Conservation (phyloP, 805 yeast genomes). For the Kodamaea nitidulidarum region DNA sequence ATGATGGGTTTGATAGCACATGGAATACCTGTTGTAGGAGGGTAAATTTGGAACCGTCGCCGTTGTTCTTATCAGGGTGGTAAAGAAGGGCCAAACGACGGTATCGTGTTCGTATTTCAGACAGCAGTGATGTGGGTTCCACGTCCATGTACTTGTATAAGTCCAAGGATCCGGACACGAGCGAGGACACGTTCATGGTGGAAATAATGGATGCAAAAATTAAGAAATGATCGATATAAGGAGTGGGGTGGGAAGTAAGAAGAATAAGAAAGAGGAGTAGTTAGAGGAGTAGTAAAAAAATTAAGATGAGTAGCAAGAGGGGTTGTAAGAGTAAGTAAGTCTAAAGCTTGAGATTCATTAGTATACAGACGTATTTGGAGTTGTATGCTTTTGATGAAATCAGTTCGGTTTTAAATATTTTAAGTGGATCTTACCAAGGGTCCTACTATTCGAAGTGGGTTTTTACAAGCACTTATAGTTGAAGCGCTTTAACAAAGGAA, state of each 20-base stretch:
- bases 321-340: too few relatives aligned
- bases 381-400: too few relatives aligned
- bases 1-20: constrained; percentile 23
- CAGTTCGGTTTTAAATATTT: too few relatives aligned
- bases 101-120: constrained; percentile 27
- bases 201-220: not conserved
- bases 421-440: too few relatives aligned
- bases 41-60: constrained; percentile 24
- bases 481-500: too few relatives aligned
- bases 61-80: constrained; percentile 39
- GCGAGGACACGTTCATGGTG: not conserved
- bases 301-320: not conserved
- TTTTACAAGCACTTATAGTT: too few relatives aligned
- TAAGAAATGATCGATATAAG: not conserved
- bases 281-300: not conserved
- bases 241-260: too few relatives aligned
- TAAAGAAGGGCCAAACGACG: constrained; percentile 31
- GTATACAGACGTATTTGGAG: too few relatives aligned
- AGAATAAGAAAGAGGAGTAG: too few relatives aligned
- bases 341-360: not conserved
- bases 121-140: constrained; percentile 17
- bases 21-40: constrained; percentile 27
- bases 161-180: constrained; percentile 6
- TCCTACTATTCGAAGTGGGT: too few relatives aligned
- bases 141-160: constrained; percentile 26